Evolutionary conservation across 164 flowering plant species (phyloP).

Genomic region (Vitis riparia): DNA sequence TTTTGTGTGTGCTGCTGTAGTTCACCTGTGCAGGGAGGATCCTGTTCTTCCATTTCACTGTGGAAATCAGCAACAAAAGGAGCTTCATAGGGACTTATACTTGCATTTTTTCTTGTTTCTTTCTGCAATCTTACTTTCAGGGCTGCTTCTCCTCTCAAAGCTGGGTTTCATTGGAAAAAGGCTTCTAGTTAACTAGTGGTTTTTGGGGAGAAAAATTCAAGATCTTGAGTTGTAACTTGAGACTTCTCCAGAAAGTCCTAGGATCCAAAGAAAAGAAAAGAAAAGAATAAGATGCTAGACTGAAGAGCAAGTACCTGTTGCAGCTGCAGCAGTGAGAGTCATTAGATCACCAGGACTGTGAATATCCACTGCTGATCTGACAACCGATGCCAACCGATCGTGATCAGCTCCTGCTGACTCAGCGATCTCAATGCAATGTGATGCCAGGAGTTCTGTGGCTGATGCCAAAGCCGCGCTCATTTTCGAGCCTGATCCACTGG

Average conservation of each 20-base stretch:
- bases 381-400: slow-evolving; percentile 58
- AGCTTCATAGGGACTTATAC: slow-evolving; percentile 65
- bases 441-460: slow-evolving; percentile 81
- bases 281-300: neutral
- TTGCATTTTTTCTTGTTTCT: slow-evolving; percentile 68
- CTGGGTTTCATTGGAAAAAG: slow-evolving; percentile 23
- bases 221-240: no score
- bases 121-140: slow-evolving; percentile 63
- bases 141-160: slow-evolving; percentile 84
- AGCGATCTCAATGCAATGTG: slow-evolving; percentile 80
- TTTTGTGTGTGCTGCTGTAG: slow-evolving; percentile 61
- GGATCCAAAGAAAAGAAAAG: no score
- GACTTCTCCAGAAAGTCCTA: neutral
- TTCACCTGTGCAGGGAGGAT: slow-evolving; percentile 58
- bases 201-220: no score
- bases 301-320: slow-evolving; percentile 62
- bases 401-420: slow-evolving; percentile 75
- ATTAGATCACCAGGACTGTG: slow-evolving; percentile 72
- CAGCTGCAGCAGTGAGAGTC: slow-evolving; percentile 96
- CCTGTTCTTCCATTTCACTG: slow-evolving; percentile 29
- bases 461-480: slow-evolving; percentile 73
- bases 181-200: neutral
- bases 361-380: slow-evolving; percentile 76
- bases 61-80: slow-evolving; percentile 21
- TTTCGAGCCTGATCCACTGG: slow-evolving; percentile 40